Conservation (phyloP, 2,329 filamentous ascomycete species). For the Paramyrothecium sp. region DNA sequence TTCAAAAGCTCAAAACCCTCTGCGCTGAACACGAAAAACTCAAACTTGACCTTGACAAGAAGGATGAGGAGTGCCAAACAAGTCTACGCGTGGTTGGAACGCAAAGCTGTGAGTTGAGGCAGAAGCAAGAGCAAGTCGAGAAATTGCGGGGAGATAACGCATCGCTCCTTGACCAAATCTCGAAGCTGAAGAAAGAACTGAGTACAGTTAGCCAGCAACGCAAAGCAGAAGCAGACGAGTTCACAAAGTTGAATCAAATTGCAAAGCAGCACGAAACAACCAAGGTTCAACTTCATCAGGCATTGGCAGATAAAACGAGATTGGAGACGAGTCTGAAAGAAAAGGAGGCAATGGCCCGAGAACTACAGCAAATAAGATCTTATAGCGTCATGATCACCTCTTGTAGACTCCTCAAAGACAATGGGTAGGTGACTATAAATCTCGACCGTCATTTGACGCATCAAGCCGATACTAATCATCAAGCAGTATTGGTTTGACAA, state of each 20-base stretch:
- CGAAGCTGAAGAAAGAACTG: not conserved
- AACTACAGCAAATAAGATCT: no score
- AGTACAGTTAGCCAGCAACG: not conserved
- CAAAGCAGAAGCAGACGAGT: not conserved
- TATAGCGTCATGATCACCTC: no score
- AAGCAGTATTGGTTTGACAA: not conserved
- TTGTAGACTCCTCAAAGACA: no score
- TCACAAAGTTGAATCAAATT: not conserved
- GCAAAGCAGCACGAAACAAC: not conserved
- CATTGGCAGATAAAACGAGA: not conserved
- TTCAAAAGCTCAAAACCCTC: not conserved
- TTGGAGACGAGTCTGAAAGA: not conserved
- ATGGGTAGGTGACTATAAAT: no score
- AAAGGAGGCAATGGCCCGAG: not conserved
- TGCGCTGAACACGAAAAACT: not conserved
- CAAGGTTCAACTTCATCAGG: not conserved
- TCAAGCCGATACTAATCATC: not conserved
- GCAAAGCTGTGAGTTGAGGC: not conserved
- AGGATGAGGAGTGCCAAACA: not conserved
- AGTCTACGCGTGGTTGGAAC: not conserved
- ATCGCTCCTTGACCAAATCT: not conserved
- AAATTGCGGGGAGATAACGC: not conserved
- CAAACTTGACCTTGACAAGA: not conserved
- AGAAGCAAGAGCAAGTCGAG: not conserved
- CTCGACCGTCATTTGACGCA: no score